These are phyloP conservation scores for Escallonia herrerae DNA, from an alignment of 129 eudicot genomes.

Conservation along the genomic window DNA sequence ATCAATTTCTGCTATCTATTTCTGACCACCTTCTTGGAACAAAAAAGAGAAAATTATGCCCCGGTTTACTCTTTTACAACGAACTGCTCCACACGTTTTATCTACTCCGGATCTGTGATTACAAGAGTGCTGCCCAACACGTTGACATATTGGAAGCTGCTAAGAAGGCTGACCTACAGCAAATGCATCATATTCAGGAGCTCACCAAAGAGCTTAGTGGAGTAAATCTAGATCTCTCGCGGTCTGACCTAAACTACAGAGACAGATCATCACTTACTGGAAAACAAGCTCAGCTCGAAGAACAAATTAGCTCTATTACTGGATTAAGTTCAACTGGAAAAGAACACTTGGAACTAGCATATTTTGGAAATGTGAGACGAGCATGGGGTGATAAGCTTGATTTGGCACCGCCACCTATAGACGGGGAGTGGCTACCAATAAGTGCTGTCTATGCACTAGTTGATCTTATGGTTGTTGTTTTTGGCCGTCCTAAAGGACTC, in stretches of 20 bases:
- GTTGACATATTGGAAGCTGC: slow-evolving; percentile 83
- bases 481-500: slow-evolving; percentile 86
- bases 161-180: slow-evolving; percentile 66
- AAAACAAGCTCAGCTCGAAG: slow-evolving; percentile 58
- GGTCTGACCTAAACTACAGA: slow-evolving; percentile 50
- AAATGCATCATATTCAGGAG: slow-evolving; percentile 49
- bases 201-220: slow-evolving; percentile 61
- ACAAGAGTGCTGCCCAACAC: slow-evolving; percentile 72
- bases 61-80: slow-evolving; percentile 71
- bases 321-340: slow-evolving; percentile 39
- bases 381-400: slow-evolving; percentile 66
- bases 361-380: slow-evolving; percentile 69
- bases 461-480: slow-evolving; percentile 76
- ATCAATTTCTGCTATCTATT: neutral
- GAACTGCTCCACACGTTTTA: slow-evolving; percentile 86
- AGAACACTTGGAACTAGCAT: slow-evolving; percentile 59
- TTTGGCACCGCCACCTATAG: slow-evolving; percentile 92
- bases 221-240: slow-evolving; percentile 52
- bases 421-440: slow-evolving; percentile 97
- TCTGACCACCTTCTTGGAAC: slow-evolving; percentile 7
- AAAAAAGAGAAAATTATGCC: slow-evolving; percentile 62
- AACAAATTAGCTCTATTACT: slow-evolving; percentile 33
- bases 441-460: slow-evolving; percentile 86
- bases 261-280: slow-evolving; percentile 53
- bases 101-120: slow-evolving; percentile 84